Percentiles rank a stretch among this genome's conserved stretches.
These are phyloP conservation scores for Musa itinerans DNA, from an alignment of 176 grass and related monocot genomes.

Conservation along the genomic window DNA sequence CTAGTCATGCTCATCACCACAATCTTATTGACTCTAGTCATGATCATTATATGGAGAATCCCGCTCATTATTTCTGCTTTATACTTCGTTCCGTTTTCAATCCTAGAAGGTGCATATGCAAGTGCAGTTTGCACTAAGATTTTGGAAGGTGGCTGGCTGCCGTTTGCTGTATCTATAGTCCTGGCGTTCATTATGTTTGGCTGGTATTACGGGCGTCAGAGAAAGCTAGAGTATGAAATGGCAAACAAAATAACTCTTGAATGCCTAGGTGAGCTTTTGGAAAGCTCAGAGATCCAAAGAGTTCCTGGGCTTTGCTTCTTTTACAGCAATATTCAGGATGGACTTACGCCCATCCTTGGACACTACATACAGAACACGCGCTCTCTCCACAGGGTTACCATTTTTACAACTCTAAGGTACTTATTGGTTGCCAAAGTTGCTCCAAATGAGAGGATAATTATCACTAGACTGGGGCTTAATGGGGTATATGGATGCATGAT, in stretches of 20 bases:
- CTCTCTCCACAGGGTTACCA: slow-evolving; percentile 47
- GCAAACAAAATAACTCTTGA: slow-evolving; percentile 58
- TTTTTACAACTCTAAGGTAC: slow-evolving; percentile 58
- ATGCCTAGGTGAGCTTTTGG: slow-evolving; percentile 42
- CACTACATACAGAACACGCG: slow-evolving; percentile 75
- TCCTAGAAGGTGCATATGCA: slow-evolving; percentile 60
- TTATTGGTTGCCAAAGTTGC: slow-evolving; percentile 61
- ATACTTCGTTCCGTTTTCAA: slow-evolving; percentile 45
- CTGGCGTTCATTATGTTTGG: slow-evolving; percentile 69
- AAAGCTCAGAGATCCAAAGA: slow-evolving; percentile 48
- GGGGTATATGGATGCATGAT: slow-evolving; percentile 59
- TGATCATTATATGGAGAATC: slow-evolving; percentile 73
- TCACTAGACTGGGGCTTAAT: slow-evolving; percentile 32
- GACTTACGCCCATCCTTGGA: slow-evolving; percentile 49
- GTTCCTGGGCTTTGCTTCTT: slow-evolving; percentile 72
- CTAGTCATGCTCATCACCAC: slow-evolving; percentile 89
- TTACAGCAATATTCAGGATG: slow-evolving; percentile 74
- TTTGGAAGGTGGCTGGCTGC: slow-evolving; percentile 67
- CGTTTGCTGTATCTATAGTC: slow-evolving; percentile 57
- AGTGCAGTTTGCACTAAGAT: slow-evolving; percentile 70
- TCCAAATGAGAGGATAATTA: slow-evolving; percentile 42
- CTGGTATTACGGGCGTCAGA: slow-evolving; percentile 75
- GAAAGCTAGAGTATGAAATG: slow-evolving; percentile 59
- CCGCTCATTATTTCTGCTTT: slow-evolving; percentile 29
- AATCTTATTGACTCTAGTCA: slow-evolving; percentile 66